A percentile compares a stretch with the other conserved stretches of the same genome.
Conservation (phyloP, 345 rosid species). For the Eucalyptus decipiens region DNA sequence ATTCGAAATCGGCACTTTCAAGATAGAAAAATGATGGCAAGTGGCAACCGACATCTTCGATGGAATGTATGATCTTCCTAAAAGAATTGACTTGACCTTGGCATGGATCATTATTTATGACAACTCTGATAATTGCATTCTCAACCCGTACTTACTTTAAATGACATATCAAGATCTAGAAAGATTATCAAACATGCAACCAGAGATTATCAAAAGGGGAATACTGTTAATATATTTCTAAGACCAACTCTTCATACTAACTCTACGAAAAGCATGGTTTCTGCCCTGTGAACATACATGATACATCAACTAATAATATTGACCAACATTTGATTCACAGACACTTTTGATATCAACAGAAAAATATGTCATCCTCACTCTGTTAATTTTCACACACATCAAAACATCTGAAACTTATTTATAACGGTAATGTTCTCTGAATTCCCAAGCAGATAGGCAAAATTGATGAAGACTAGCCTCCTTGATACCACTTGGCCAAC, state of each 20-base stretch:
- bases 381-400: neutral
- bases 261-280: neutral
- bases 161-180: neutral
- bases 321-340: neutral
- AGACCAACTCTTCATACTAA: neutral
- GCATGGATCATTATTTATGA: constrained; percentile 14
- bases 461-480: neutral
- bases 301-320: neutral
- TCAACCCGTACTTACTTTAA: neutral
- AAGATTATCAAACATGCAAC: neutral
- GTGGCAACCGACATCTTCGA: constrained; percentile 59
- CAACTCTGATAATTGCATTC: neutral
- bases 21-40: constrained; percentile 69
- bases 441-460: neutral
- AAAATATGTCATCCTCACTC: neutral
- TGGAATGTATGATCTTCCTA: neutral
- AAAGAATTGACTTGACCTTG: constrained; percentile 3
- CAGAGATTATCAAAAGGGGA: neutral
- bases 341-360: neutral
- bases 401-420: neutral
- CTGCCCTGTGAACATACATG: neutral
- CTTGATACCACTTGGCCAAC: neutral
- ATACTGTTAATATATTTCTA: neutral
- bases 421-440: neutral
- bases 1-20: constrained; percentile 85